A percentile compares a stretch with the other conserved stretches of the same genome.
Conservation (phyloP, 352 stramenopile species). For the Globisporangium orthogonon region DNA sequence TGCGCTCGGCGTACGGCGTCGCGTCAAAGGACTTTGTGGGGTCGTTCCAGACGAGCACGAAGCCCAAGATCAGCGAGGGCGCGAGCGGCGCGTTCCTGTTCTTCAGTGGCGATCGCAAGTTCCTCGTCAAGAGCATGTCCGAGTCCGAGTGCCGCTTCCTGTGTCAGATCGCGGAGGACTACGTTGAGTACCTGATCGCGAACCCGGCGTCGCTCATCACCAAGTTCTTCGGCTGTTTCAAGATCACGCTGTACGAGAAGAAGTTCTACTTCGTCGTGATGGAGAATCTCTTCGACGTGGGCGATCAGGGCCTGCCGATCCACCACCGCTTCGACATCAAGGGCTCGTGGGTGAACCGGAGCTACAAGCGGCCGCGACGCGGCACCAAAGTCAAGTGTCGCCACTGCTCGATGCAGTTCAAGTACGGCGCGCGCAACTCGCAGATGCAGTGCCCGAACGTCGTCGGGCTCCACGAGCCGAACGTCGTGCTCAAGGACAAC, state of each 20-base stretch:
- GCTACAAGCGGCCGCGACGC: conserved; percentile 63
- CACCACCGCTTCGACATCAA: conserved; percentile 90
- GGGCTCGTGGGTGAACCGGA: conserved; percentile 88
- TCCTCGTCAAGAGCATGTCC: conserved; percentile 90
- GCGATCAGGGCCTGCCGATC: conserved; percentile 56
- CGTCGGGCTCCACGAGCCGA: conserved; percentile 71
- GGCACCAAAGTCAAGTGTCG: conserved; percentile 81
- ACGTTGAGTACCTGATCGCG: conserved; percentile 77
- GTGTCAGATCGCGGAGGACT: conserved; percentile 78
- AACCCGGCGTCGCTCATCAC: conserved; percentile 77
- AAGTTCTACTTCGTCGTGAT: conserved; percentile 92
- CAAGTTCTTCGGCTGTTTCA: conserved; percentile 89
- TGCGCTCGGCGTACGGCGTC: conserved; percentile 69
- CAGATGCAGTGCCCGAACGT: conserved; percentile 74
- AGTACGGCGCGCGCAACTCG: conserved; percentile 60
- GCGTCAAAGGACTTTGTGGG: conserved; percentile 50
- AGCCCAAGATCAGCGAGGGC: conserved; percentile 88
- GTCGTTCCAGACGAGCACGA: conserved; percentile 79
- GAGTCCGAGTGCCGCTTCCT: conserved; percentile 77
- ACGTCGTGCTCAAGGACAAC: conserved; percentile 87
- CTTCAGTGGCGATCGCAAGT: conserved; percentile 86
- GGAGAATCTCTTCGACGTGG: conserved; percentile 87
- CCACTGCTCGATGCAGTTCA: conserved; percentile 85
- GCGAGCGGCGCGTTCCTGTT: conserved; percentile 90
- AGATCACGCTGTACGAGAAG: conserved; percentile 87